Percentiles rank a stretch among this genome's conserved stretches.
Evolutionary conservation across 1,139 yeast genomes (phyloP).

Genomic region (Candida sojae): DNA sequence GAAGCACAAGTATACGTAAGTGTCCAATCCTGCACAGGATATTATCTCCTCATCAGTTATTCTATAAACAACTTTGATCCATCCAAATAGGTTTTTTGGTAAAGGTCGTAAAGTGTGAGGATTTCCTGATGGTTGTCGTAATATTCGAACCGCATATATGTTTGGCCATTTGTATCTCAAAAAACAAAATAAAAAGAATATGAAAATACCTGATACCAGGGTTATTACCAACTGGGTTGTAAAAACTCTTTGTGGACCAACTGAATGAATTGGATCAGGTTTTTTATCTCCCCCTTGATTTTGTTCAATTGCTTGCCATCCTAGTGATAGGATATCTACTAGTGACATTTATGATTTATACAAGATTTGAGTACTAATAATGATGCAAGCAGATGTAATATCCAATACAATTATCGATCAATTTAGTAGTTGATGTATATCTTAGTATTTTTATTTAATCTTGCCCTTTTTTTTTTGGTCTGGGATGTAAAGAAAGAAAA

Average conservation of each 20-base stretch:
- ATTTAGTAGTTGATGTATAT: too few species aligned
- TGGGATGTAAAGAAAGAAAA: too few species aligned
- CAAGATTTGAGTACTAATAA: too few species aligned
- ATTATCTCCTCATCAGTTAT: conserved; percentile 46
- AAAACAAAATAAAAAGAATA: conserved; percentile 42
- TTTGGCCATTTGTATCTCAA: conserved; percentile 52
- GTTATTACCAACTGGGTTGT: conserved; percentile 45
- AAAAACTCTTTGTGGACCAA: conserved; percentile 48
- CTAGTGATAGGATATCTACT: conserved; percentile 4
- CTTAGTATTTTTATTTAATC: too few species aligned
- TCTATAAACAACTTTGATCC: conserved; percentile 38
- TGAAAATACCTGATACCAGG: conserved; percentile 34
- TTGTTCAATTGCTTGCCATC: conserved; percentile 9
- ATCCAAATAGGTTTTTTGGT: conserved; percentile 40
- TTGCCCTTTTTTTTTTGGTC: too few species aligned
- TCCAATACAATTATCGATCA: too few species aligned
- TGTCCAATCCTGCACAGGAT: conserved; percentile 45
- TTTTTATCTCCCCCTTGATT: conserved; percentile 2
- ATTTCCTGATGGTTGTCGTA: conserved; percentile 27
- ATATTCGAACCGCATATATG: conserved; percentile 51
- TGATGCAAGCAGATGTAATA: too few species aligned
- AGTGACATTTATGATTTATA: neutral
- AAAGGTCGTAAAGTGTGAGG: conserved; percentile 28
- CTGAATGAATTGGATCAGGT: conserved; percentile 15
- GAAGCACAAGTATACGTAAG: conserved; percentile 45